Conservation (phyloP, 148 eudicot species). For the Dysphania ambrosioides region DNA sequence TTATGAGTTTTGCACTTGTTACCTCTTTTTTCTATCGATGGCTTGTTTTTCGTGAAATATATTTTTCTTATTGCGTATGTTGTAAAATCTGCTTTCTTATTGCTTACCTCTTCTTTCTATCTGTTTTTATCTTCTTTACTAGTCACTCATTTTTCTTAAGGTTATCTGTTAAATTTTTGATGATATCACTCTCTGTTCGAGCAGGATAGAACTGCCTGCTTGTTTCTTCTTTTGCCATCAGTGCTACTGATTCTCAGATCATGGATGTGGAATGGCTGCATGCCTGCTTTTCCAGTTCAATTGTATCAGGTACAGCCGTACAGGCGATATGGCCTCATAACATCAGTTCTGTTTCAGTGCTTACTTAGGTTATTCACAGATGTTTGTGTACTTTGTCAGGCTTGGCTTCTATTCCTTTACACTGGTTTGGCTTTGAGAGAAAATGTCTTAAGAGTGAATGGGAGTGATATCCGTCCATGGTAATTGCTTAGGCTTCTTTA, state of each 20-base stretch:
- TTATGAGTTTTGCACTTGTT: not conserved
- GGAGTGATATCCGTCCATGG: slow-evolving; percentile 99
- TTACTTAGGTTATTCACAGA: not conserved
- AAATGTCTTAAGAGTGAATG: slow-evolving; percentile 91
- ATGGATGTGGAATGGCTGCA: slow-evolving; percentile 76
- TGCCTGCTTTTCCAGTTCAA: slow-evolving; percentile 96
- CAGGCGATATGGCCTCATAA: slow-evolving; percentile 3
- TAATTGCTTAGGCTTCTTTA: slow-evolving; percentile 30
- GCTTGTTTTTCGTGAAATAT: too few species aligned
- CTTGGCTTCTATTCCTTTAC: slow-evolving; percentile 88
- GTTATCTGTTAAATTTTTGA: not conserved
- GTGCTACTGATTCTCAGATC: slow-evolving; percentile 62
- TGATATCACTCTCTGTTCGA: slow-evolving; percentile 14
- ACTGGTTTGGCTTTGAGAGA: slow-evolving; percentile 93
- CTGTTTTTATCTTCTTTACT: not conserved
- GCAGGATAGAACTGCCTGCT: slow-evolving; percentile 86
- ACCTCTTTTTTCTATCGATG: not conserved
- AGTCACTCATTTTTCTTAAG: not conserved
- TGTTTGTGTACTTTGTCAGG: slow-evolving; percentile 49
- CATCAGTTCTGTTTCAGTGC: slow-evolving; percentile 2
- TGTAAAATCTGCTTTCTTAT: not conserved
- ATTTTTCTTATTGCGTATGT: too few species aligned
- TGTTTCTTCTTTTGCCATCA: slow-evolving; percentile 86
- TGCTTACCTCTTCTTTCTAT: not conserved
- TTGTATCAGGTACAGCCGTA: slow-evolving; percentile 67